Evolutionary conservation across 495 filamentous ascomycete species (phyloP).

Genomic region (Pyrenopolyporus hunteri): DNA sequence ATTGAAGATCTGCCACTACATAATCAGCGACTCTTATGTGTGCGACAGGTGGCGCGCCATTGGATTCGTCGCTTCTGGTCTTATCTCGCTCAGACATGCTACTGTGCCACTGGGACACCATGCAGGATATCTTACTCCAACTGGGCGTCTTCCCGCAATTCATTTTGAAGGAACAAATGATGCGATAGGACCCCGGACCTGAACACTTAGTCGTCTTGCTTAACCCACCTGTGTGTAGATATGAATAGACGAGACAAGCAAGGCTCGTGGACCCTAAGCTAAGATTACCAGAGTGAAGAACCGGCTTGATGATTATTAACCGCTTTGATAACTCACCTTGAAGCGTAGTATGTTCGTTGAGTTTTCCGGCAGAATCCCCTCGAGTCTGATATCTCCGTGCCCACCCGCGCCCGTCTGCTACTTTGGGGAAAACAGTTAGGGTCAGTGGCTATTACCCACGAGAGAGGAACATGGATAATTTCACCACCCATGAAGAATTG

Average conservation of each 20-base stretch:
- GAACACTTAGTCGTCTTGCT: not conserved
- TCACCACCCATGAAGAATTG: conserved; percentile 32
- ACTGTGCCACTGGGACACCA: not conserved
- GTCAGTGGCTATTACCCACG: not conserved
- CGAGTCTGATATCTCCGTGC: not conserved
- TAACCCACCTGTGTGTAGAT: not conserved
- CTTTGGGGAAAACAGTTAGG: not conserved
- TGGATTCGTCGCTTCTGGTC: conserved; percentile 5
- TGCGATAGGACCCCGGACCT: conserved; percentile 18
- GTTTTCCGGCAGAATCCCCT: not conserved
- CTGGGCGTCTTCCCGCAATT: conserved; percentile 6
- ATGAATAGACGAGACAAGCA: not conserved
- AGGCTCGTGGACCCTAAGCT: not conserved
- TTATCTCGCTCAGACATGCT: conserved; percentile 9
- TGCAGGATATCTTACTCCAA: conserved; percentile 23
- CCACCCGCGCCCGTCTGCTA: not conserved
- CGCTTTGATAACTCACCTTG: not conserved
- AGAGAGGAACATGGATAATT: conserved; percentile 15
- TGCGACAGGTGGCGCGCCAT: conserved; percentile 1
- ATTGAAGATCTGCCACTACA: conserved; percentile 13
- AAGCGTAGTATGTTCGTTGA: not conserved
- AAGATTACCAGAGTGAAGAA: not conserved
- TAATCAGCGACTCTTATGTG: conserved; percentile 6
- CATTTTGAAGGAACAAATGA: conserved; percentile 14
- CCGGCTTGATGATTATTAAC: not conserved